phyloP scores from a whole-genome alignment of 139 green algal species.

The Mesotaenium endlicherianum region DNA sequence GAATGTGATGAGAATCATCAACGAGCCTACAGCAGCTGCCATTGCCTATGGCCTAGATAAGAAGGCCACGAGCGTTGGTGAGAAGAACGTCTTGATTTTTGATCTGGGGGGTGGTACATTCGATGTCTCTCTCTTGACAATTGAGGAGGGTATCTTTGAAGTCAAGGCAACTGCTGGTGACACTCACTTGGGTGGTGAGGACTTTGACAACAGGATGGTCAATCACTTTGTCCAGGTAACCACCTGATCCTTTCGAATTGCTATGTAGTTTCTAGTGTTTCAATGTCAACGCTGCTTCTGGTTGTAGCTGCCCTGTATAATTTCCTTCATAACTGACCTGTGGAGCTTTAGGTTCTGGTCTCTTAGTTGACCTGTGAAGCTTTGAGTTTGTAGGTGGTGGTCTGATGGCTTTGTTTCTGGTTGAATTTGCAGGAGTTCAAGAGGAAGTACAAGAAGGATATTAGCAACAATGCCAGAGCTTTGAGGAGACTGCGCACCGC shows the following conservation, averaged over 20 bases:
- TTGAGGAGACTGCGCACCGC: slow-evolving; percentile 81
- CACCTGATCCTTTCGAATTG: not conserved
- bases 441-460: slow-evolving; percentile 98
- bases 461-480: slow-evolving; percentile 79
- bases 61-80: slow-evolving; percentile 49
- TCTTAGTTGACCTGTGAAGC: too few species aligned
- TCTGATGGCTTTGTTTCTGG: too few species aligned
- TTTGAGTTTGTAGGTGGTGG: too few species aligned
- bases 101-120: slow-evolving; percentile 96
- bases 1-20: slow-evolving; percentile 95
- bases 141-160: slow-evolving; percentile 99
- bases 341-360: too few species aligned
- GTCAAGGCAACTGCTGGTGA: slow-evolving; percentile 95
- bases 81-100: slow-evolving; percentile 80
- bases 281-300: too few species aligned
- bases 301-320: too few species aligned
- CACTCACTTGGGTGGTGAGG: slow-evolving; percentile 95
- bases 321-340: too few species aligned
- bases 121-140: slow-evolving; percentile 97
- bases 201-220: slow-evolving; percentile 95
- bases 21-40: slow-evolving; percentile 92
- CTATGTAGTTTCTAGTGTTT: too few species aligned
- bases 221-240: slow-evolving; percentile 79
- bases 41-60: slow-evolving; percentile 91
- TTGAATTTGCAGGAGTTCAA: slow-evolving; percentile 86